phyloP scores from a whole-genome alignment of 345 rosid species.

The Draba incana region DNA sequence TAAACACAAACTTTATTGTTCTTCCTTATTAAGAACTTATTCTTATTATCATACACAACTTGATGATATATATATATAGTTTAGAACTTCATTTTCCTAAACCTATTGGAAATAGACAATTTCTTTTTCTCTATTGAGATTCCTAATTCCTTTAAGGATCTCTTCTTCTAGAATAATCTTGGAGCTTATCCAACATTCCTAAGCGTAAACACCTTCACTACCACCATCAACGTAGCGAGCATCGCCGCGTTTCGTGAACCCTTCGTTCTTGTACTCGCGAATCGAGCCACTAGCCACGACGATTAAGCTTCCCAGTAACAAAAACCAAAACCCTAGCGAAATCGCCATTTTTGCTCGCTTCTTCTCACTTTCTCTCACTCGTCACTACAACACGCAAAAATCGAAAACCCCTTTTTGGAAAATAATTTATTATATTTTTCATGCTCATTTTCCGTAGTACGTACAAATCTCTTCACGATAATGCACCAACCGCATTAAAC shows the following conservation, averaged over 20 bases:
- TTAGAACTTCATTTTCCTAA: no score
- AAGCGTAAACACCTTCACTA: constrained; percentile 71
- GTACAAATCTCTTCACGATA: background rate
- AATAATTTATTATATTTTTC: no score
- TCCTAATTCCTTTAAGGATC: no score
- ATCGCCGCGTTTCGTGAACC: constrained; percentile 51
- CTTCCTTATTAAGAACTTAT: no score
- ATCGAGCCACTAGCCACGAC: constrained; percentile 50
- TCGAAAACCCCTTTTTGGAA: background rate
- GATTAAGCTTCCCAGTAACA: constrained; percentile 17
- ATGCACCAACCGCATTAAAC: background rate
- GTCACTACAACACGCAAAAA: no score
- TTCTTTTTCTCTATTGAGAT: no score
- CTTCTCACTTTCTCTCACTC: background rate
- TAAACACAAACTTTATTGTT: no score
- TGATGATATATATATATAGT: no score
- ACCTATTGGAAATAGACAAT: no score
- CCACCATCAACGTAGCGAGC: constrained; percentile 80
- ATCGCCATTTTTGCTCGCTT: background rate
- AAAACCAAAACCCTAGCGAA: constrained; percentile 20
- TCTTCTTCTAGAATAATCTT: no score
- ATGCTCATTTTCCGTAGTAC: background rate
- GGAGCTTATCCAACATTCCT: no score
- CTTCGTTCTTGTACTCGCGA: constrained; percentile 63
- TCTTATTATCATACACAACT: no score